phyloP scores from a whole-genome alignment of 108 stramenopile genomes.

The Hondaea fermentalgiana region DNA sequence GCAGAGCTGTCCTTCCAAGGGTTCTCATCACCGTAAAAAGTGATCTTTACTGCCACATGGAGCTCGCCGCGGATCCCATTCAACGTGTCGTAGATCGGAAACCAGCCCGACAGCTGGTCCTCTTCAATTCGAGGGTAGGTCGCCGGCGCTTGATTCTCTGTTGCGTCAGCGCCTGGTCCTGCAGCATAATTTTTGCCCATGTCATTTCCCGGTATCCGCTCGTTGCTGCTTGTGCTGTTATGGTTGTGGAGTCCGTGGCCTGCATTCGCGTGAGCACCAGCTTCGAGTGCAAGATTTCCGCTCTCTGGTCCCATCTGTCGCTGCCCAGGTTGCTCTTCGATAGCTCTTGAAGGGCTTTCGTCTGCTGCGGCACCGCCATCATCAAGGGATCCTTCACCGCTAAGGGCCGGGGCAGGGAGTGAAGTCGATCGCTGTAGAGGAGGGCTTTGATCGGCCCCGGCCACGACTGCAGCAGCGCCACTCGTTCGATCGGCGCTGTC shows the following conservation, averaged over 20 bases:
- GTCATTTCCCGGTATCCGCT: too few species aligned
- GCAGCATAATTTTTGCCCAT: too few species aligned
- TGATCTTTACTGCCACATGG: constrained; percentile 71
- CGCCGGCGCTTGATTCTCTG: too few species aligned
- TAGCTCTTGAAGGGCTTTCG: too few species aligned
- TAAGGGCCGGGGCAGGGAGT: not conserved
- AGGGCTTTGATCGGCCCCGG: not conserved
- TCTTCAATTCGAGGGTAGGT: not conserved
- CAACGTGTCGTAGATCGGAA: constrained; percentile 85
- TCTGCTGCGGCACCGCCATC: too few species aligned
- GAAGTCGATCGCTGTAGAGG: not conserved
- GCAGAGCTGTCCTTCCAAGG: constrained; percentile 87
- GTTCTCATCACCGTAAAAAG: constrained; percentile 86
- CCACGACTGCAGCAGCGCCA: constrained; percentile 18
- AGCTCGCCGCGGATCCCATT: constrained; percentile 80
- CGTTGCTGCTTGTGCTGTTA: too few species aligned
- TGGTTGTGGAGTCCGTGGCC: too few species aligned
- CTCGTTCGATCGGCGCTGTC: constrained; percentile 55
- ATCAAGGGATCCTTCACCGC: not conserved
- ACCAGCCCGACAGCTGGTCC: constrained; percentile 72
- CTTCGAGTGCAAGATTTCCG: too few species aligned
- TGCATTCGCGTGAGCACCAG: too few species aligned
- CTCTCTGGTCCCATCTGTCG: too few species aligned
- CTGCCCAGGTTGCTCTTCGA: too few species aligned
- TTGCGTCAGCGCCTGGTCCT: too few species aligned